Base-by-base conservation (phyloP, 345 rosid genomes). In the Psidium friedrichsthalianum region DNA sequence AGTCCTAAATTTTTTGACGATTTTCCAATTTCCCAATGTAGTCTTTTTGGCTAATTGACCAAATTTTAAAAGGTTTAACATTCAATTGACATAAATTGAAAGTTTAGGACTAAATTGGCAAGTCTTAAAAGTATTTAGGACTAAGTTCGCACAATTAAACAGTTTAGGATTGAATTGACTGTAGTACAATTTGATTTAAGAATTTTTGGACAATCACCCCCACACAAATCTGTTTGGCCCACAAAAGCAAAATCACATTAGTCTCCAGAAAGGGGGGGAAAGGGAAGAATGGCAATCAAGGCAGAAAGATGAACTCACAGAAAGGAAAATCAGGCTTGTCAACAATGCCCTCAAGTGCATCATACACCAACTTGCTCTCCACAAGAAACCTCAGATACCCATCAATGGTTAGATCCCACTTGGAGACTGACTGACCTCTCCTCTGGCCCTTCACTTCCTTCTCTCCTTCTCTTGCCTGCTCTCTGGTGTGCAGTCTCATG, bases 381-480 rank as follows among this genome's bases (percentile, higher is more conserved):
- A 88, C 88, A 51, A 88, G 85, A 56, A 88, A 86, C 84, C 9
- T 84, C 85, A 86, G 55, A 82, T 86, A 86, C 56, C 90, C 90
- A 55, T 86, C 88, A 3, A 86, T 51, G 29, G 87, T 84, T 25
- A 87, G 90, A 53, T 88, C 88, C 90, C 90, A 86, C 54, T 86
- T 86, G 55, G 83, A 51, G 56, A 86, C 83, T 8, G 56, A 86
- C 83, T 8, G 84, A 82, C 82, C 42, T 56, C 87, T 88, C 90
- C 85, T 88, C 87, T n/a, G 90, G 86, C 36, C 56, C 90, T 86
- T 85, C 8, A 24, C 90, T 42, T 88, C 88, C 82, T 84, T 88
- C 85, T 88, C 87, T 51, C 88, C 90, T 59, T 76, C 90, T 56
- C 85, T 86, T 18, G 88, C 86, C 84, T 88, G 90, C 85, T 88